These are phyloP conservation scores for Thelephora ganbajun DNA, from an alignment of 768 basidiomycete species.

Conservation along the genomic window DNA sequence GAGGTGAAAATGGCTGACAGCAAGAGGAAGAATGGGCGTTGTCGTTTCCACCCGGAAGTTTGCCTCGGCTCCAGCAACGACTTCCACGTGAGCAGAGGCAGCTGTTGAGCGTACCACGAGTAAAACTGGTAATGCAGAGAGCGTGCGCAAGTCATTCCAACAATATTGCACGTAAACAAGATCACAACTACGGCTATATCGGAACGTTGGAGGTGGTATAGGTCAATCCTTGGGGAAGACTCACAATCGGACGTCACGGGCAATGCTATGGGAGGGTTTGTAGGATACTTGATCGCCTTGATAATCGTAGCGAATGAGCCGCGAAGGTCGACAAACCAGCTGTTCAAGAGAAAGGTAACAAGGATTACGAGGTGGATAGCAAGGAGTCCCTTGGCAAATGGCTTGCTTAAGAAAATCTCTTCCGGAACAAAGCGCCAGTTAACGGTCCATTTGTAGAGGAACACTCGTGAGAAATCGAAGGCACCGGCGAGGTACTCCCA, in stretches of 20 bases:
- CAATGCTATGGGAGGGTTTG: slow-evolving; percentile 28
- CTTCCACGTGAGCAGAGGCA: slow-evolving; percentile 74
- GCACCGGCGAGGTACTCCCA: slow-evolving; percentile 59
- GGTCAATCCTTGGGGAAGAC: slow-evolving; percentile 11
- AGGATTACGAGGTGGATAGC: slow-evolving; percentile 49
- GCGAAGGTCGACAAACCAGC: slow-evolving; percentile 69
- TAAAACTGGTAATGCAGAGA: slow-evolving; percentile 98
- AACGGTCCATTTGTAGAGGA: slow-evolving; percentile 94
- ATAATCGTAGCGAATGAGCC: slow-evolving; percentile 43
- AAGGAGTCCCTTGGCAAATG: slow-evolving; percentile 51
- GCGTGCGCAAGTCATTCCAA: slow-evolving; percentile 84
- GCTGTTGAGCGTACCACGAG: slow-evolving; percentile 88
- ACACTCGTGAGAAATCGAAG: slow-evolving; percentile 79
- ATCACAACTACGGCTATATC: slow-evolving; percentile 59
- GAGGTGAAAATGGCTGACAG: neutral
- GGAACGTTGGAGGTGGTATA: slow-evolving; percentile 9
- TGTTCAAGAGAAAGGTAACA: slow-evolving; percentile 48
- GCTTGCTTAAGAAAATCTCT: slow-evolving; percentile 52
- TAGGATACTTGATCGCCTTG: slow-evolving; percentile 39
- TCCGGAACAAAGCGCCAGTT: slow-evolving; percentile 90
- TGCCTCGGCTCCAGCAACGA: slow-evolving; percentile 11
- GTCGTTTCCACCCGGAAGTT: neutral
- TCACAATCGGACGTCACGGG: slow-evolving; percentile 52
- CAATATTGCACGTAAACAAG: slow-evolving; percentile 82
- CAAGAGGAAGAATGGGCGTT: slow-evolving; percentile 3